Evolutionary conservation across 1,139 yeast genomes (phyloP), one percentile per base, ranked within the genome.

Genomic region (Nadsonia starkeyi-henricii): DNA sequence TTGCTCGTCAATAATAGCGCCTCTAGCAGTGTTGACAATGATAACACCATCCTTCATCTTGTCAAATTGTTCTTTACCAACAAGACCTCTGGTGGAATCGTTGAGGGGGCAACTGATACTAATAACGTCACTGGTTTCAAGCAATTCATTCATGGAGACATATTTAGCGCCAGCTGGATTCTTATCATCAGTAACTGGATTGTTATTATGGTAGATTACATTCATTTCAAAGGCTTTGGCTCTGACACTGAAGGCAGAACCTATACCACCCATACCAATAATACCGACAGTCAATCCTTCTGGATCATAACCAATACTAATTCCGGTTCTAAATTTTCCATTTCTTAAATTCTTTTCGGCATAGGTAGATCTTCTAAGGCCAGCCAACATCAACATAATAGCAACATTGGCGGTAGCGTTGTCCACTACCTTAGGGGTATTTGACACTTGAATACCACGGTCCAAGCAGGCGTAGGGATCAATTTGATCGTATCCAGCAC

Each of bases 401-500:
- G 81, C 83, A 2, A 85, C 78, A 56, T 79, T 85, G 0, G 93
- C 91, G 9, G 93, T 83, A 19, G 91, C 85, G 7, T 73, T 80
- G 55, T 79, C 83, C 4, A 81, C 89, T 1, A 85, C 77, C 1
- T 67, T 68, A 1, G 88, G 84, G 23, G 81, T 80, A 61, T 81
- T 80, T n/a, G 84, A 74, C 18, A 81, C 65, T 62, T 78, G 83
- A 51, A 82, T 74, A 28, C 73, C 73, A 42, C 69, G 65, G 18
- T 63, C 66, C 15, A 74, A 67, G 55, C 75, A 72, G 18, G 77
- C 72, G 20, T 66, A 68, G 19, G 74, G 71, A 53, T 77, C 78
- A 48, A 79, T 67, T 43, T 59, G 52, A 62, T 91, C 97, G 63
- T 91, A 91, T 4, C 98, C 97, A 1, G 98, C 98, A 50, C 97